These are phyloP conservation scores for Talaromyces sp. DNA, from an alignment of 2,329 filamentous ascomycete species.

Conservation along the genomic window DNA sequence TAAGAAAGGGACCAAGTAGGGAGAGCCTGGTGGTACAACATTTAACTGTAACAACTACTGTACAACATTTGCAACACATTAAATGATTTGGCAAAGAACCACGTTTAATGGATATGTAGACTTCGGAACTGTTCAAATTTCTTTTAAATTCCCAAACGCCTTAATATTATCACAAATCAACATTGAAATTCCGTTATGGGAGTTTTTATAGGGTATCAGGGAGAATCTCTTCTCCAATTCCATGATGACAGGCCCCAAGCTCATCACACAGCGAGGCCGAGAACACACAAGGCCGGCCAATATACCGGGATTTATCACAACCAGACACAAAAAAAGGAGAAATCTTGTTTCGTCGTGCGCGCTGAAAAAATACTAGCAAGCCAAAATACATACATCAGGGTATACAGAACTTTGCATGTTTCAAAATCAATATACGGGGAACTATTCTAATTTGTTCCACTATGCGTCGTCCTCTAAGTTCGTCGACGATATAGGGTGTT, in stretches of 20 bases:
- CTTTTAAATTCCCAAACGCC: not conserved
- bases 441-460: not conserved
- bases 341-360: not conserved
- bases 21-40: not conserved
- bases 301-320: not conserved
- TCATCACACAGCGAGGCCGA: not conserved
- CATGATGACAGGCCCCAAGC: not conserved
- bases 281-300: not conserved
- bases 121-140: not conserved
- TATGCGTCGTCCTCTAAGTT: constrained; percentile 4
- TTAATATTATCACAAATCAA: not conserved
- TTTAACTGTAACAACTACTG: not conserved
- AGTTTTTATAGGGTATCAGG: not conserved
- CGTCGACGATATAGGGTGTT: constrained; percentile 1
- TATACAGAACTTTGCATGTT: constrained; percentile 3
- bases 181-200: not conserved
- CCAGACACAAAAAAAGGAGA: not conserved
- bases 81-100: not conserved
- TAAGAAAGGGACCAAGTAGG: constrained; percentile 12
- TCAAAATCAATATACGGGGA: not conserved
- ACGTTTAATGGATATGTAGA: not conserved
- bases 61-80: not conserved
- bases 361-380: not conserved
- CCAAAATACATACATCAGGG: constrained; percentile 10
- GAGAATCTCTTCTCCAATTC: not conserved